Evolutionary conservation across 1,139 yeast species (phyloP).

Genomic region (Geotrichum siamense): DNA sequence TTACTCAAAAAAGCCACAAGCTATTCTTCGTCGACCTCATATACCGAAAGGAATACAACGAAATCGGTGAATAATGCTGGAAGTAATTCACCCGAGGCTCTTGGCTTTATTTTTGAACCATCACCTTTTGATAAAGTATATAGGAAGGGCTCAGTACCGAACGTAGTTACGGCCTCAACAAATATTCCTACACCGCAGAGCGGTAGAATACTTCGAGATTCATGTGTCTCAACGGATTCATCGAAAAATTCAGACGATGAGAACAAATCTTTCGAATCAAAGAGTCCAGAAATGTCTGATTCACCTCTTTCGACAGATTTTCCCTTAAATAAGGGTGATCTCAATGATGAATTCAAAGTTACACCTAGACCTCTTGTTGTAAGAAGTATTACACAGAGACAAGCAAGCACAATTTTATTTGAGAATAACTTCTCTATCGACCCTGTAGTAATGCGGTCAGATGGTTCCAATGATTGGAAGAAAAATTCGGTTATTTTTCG

Average conservation of each 20-base stretch:
- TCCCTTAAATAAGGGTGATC: neutral
- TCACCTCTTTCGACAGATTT: conserved; percentile 10
- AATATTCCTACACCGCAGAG: neutral
- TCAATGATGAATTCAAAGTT: no score
- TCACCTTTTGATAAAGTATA: conserved; percentile 1
- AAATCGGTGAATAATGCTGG: no score
- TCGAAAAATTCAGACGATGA: neutral
- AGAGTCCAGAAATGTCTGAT: conserved; percentile 11
- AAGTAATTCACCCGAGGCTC: conserved; percentile 1
- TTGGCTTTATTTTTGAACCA: conserved; percentile 7
- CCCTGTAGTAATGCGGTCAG: neutral
- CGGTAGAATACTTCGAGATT: neutral
- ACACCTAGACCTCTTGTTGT: neutral
- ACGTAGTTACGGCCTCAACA: neutral
- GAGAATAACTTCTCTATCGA: neutral
- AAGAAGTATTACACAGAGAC: conserved; percentile 1
- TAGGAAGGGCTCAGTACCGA: neutral
- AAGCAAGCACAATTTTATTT: neutral
- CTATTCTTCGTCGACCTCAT: conserved; percentile 1
- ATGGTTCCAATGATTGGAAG: neutral
- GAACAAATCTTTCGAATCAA: neutral
- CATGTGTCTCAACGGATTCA: neutral
- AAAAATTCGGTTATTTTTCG: conserved; percentile 4
- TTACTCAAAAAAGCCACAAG: conserved; percentile 9
- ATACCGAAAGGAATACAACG: neutral